These are phyloP conservation scores for Penicillium paradoxum DNA, from an alignment of 495 filamentous ascomycete species.

Conservation along the genomic window DNA sequence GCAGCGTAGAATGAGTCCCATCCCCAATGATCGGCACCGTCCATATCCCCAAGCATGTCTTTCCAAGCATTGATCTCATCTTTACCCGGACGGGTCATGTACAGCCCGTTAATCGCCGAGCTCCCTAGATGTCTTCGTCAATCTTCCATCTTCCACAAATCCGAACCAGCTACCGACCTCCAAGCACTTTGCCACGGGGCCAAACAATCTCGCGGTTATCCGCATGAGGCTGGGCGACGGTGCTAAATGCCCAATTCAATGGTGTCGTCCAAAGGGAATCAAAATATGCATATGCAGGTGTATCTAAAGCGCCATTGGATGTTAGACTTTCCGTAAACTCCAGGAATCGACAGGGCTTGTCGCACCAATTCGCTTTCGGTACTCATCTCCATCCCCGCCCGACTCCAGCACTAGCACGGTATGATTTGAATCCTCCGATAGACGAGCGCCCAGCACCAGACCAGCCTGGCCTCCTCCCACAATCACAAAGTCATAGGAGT, in stretches of 20 bases:
- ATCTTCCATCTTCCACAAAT: too few species aligned
- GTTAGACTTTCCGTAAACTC: not conserved
- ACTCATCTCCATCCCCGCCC: slow-evolving; percentile 32
- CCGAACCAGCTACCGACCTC: slow-evolving; percentile 21
- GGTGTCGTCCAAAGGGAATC: slow-evolving; percentile 34
- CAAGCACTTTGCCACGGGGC: slow-evolving; percentile 36
- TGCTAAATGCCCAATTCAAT: slow-evolving; percentile 35
- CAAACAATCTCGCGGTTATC: slow-evolving; percentile 29
- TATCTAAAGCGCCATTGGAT: slow-evolving; percentile 11
- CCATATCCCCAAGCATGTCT: slow-evolving; percentile 30
- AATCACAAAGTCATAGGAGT: slow-evolving; percentile 45
- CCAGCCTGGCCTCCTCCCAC: slow-evolving; percentile 41
- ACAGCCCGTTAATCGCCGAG: slow-evolving; percentile 34
- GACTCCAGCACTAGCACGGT: slow-evolving; percentile 43
- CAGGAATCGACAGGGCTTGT: not conserved
- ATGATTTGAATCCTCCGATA: slow-evolving; percentile 26
- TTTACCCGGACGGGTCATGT: slow-evolving; percentile 32
- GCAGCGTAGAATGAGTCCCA: slow-evolving; percentile 33
- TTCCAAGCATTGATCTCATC: slow-evolving; percentile 32
- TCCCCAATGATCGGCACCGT: slow-evolving; percentile 30
- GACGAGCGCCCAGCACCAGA: slow-evolving; percentile 25
- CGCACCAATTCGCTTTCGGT: slow-evolving; percentile 31
- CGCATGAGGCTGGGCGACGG: slow-evolving; percentile 29
- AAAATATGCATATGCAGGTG: slow-evolving; percentile 32
- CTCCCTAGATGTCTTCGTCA: slow-evolving; percentile 20